Evolutionary conservation across 768 basidiomycete genomes (phyloP), one percentile per base, ranked within the genome.

Genomic region (Dioszegia hungarica): DNA sequence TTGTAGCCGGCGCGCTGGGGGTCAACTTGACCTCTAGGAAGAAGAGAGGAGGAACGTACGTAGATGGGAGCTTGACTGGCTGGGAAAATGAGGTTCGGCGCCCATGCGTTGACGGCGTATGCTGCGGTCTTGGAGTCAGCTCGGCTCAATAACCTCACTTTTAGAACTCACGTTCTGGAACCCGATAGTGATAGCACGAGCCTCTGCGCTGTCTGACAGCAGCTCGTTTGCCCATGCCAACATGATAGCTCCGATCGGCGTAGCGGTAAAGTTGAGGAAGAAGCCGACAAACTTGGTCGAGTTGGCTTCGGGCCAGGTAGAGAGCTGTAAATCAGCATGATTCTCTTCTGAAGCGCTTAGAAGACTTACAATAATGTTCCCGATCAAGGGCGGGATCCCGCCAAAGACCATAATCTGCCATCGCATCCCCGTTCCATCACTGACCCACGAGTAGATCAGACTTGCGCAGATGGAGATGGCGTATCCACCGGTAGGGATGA

Each of bases 241-340:
- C 60, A 61, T 63, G 41, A 67, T 43, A 17, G 62, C 66, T 15
- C 57, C 56, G 41, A 57, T 61, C 0, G 59, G 40, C 1, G 60
- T 59, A 12, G 58, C 62, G 12, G 47, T 48, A 31, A 48, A 34
- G n/a, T 94, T 90, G 8, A 88, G 88, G 83, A 60, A 64, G 63
- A 64, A 68, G 3, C 48, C 57, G 31, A 29, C 17, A 19, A 53
- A 53, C 27, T 53, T 53, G 39, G 31, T 12, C 11, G 22, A 19
- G 29, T 53, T 53, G 22, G 37, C n/a, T 17, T 31, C 47, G 33
- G 47, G 47, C 47, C 47, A 54, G 15, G 33, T 27, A 14, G 54
- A 37, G 31, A 33, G 45, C 61, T 62, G 9, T 38, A 20, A 20
- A 19, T 49, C 31, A 49, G 34, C 34, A 6, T 9, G 14, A 11